Conservation (phyloP, 1,284 basidiomycete species). For the Fomitiporia mediterranea region DNA sequence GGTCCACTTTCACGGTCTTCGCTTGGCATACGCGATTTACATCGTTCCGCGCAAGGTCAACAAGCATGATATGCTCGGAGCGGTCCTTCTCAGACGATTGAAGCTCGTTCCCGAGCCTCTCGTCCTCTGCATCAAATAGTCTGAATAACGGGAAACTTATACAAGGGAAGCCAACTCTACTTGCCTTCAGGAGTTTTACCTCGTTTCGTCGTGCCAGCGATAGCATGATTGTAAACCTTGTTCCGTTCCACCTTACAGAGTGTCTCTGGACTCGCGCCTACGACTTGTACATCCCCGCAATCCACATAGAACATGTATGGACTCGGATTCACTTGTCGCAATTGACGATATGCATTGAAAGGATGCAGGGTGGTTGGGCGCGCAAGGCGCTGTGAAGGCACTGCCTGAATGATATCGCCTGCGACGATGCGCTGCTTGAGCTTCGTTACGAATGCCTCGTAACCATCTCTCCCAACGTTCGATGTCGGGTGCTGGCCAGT, state of each 20-base stretch:
- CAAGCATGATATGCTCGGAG: slow-evolving; percentile 99
- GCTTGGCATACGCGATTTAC: slow-evolving; percentile 97
- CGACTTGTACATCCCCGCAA: slow-evolving; percentile 88
- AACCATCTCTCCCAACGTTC: slow-evolving; percentile 93
- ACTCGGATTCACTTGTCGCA: slow-evolving; percentile 93
- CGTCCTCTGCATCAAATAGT: slow-evolving; percentile 69
- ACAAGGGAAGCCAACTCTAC: slow-evolving; percentile 23
- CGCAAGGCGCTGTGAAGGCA: slow-evolving; percentile 88
- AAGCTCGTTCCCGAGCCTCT: slow-evolving; percentile 68
- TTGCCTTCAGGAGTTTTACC: slow-evolving; percentile 81
- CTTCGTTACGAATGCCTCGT: slow-evolving; percentile 87
- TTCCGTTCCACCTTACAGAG: slow-evolving; percentile 93
- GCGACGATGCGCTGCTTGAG: slow-evolving; percentile 93
- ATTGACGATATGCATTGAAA: slow-evolving; percentile 93
- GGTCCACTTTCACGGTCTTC: slow-evolving; percentile 92
- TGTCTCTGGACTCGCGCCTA: slow-evolving; percentile 97
- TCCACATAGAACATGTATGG: slow-evolving; percentile 99
- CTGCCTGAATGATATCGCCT: slow-evolving; percentile 98
- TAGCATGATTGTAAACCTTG: slow-evolving; percentile 96
- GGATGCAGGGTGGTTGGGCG: slow-evolving; percentile 88
- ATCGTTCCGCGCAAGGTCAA: slow-evolving; percentile 98
- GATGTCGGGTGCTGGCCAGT: slow-evolving; percentile 73
- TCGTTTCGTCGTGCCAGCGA: slow-evolving; percentile 91
- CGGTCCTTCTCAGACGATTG: slow-evolving; percentile 88
- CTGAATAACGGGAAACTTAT: background rate